phyloP scores from a whole-genome alignment of 2,329 filamentous ascomycete genomes.

The Emydomyces testavorans region DNA sequence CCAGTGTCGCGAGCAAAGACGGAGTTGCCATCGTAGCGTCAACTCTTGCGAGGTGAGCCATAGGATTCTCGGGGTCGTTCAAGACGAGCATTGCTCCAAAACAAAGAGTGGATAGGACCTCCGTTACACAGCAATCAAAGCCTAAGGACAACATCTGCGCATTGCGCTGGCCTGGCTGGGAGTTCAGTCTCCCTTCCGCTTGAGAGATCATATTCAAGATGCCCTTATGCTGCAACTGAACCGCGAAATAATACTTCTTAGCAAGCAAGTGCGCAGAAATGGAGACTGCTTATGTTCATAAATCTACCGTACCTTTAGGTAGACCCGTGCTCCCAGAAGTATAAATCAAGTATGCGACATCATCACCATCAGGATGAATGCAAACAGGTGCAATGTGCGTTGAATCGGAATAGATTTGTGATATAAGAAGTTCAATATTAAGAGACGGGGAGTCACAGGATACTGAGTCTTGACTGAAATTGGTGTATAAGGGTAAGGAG shows the following conservation, averaged over 20 bases:
- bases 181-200: conserved; percentile 17
- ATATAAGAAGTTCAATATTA: too few species aligned
- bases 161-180: conserved; percentile 26
- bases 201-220: conserved; percentile 6
- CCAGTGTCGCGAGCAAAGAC: conserved; percentile 26
- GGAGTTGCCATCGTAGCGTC: conserved; percentile 32
- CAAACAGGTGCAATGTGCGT: neutral
- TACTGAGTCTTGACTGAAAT: too few species aligned
- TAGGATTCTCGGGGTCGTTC: conserved; percentile 17
- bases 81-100: conserved; percentile 35
- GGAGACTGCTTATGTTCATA: conserved; percentile 20
- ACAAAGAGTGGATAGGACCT: conserved; percentile 32
- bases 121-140: conserved; percentile 38
- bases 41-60: conserved; percentile 23
- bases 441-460: too few species aligned
- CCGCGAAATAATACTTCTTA: neutral
- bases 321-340: conserved; percentile 37
- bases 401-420: too few species aligned
- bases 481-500: neutral
- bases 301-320: conserved; percentile 34
- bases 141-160: conserved; percentile 35
- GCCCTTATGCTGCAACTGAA: conserved; percentile 1
- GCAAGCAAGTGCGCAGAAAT: neutral
- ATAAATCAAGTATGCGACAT: conserved; percentile 33
- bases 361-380: neutral